These are phyloP conservation scores for Corrigiola litoralis DNA, from an alignment of 179 eudicot genomes.

Conservation along the genomic window DNA sequence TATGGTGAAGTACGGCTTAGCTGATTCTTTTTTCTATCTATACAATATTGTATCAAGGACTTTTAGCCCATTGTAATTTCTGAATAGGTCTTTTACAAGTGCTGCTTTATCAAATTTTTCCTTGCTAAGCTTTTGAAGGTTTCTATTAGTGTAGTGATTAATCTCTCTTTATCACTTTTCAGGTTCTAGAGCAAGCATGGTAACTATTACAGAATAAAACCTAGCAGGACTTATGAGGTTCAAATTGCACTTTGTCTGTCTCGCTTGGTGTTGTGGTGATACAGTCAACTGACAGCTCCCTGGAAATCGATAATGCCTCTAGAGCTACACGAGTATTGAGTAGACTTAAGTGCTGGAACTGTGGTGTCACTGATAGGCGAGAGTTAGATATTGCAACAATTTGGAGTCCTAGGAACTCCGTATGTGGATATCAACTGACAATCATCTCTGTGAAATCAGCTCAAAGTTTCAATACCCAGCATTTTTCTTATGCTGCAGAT, in stretches of 20 bases:
- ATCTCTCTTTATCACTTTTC: background rate
- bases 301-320: background rate
- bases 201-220: background rate
- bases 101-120: background rate
- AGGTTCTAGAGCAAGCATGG: slow-evolving; percentile 13
- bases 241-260: background rate
- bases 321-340: background rate
- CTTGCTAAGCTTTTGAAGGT: background rate
- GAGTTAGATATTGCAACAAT: background rate
- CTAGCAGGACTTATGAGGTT: background rate
- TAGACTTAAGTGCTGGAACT: background rate
- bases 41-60: background rate
- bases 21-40: too few species aligned
- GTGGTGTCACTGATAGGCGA: background rate
- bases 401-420: background rate
- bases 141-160: background rate
- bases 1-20: too few species aligned
- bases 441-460: background rate
- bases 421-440: background rate
- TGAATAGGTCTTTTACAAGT: background rate
- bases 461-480: too few species aligned
- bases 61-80: background rate
- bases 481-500: background rate
- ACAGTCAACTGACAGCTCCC: background rate
- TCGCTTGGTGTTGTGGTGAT: background rate